Conservation (phyloP, 2,329 filamentous ascomycete species). For the Aspergillus tanneri region DNA sequence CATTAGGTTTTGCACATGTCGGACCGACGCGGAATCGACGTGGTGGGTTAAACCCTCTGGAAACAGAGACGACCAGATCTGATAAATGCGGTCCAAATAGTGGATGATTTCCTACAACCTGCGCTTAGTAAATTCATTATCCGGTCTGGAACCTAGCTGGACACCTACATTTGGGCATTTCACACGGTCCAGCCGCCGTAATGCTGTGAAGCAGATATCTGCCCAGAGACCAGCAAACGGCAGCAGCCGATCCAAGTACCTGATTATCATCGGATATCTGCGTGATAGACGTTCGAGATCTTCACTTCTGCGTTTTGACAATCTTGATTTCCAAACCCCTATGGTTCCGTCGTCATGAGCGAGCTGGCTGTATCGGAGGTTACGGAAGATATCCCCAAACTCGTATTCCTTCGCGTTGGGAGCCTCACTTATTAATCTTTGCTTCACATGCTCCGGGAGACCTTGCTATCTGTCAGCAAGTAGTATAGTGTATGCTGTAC, state of each 20-base stretch:
- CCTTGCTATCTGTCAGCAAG: no score
- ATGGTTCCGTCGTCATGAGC: background rate
- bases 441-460: no score
- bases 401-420: background rate
- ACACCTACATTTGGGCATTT: background rate
- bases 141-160: no score
- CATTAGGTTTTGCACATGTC: background rate
- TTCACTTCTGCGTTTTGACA: background rate
- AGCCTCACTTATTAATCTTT: background rate
- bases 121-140: background rate
- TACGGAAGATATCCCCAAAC: slow-evolving; percentile 7
- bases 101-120: background rate
- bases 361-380: slow-evolving; percentile 4
- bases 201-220: slow-evolving; percentile 1
- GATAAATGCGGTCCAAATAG: background rate
- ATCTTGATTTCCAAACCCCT: slow-evolving; percentile 2
- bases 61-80: background rate
- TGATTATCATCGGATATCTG: background rate
- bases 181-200: background rate
- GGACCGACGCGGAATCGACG: background rate
- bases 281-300: background rate
- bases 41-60: background rate
- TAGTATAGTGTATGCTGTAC: background rate
- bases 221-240: slow-evolving; percentile 1
- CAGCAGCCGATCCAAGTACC: background rate